phyloP scores from a whole-genome alignment of 2,329 filamentous ascomycete species.

The Grosmannia clavigera region DNA sequence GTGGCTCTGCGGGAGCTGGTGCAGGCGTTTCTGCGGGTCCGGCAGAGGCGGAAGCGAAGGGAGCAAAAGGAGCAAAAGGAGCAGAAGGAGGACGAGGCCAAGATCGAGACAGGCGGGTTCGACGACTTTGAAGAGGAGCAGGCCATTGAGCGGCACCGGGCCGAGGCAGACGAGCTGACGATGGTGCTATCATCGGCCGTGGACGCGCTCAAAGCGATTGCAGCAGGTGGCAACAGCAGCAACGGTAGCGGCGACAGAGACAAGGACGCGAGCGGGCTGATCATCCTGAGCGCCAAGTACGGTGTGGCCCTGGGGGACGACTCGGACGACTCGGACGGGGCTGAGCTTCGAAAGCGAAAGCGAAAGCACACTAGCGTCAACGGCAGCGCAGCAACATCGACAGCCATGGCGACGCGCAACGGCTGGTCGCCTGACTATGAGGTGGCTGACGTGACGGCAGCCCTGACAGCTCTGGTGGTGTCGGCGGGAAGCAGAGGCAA shows the following conservation, averaged over 20 bases:
- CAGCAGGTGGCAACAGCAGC: conserved; percentile 16
- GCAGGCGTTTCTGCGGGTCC: neutral
- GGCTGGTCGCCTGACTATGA: conserved; percentile 20
- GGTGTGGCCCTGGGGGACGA: conserved; percentile 20
- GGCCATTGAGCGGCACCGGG: conserved; percentile 21
- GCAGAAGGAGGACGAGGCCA: conserved; percentile 4
- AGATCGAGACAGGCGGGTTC: conserved; percentile 10
- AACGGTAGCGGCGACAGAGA: neutral
- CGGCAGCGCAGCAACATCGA: neutral
- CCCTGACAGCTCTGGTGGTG: conserved; percentile 30
- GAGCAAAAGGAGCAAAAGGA: conserved; percentile 1
- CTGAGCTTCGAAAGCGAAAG: neutral
- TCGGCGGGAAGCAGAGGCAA: conserved; percentile 16
- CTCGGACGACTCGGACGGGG: neutral
- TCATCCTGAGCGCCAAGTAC: conserved; percentile 36
- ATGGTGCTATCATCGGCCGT: conserved; percentile 29
- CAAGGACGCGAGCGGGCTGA: conserved; percentile 23
- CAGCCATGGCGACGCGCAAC: conserved; percentile 13
- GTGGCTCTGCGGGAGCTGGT: conserved; percentile 20
- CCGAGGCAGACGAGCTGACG: conserved; percentile 32
- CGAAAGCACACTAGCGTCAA: neutral
- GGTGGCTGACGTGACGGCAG: conserved; percentile 37
- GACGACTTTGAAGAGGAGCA: conserved; percentile 7
- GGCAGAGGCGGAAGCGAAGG: neutral
- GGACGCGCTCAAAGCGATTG: conserved; percentile 15